Base-by-base conservation (phyloP, 129 eudicot species). In the Scalesia atractyloides region DNA sequence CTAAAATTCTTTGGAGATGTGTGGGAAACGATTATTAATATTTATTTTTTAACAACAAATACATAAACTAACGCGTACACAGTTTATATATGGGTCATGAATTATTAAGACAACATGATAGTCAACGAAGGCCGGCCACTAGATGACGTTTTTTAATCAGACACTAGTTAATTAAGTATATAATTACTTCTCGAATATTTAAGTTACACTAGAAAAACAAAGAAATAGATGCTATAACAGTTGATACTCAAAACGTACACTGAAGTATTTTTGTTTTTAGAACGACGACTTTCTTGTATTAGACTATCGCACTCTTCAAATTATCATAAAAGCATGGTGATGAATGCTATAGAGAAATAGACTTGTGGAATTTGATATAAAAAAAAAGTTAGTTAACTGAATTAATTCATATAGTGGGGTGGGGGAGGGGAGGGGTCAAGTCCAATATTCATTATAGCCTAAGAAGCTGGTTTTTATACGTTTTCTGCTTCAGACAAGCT, bases 401-500 rank as follows among this genome's bases (percentile, higher is more conserved):
- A 68, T 68, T 68, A 60, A 24, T 39, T 48, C 48, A 48, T 69
- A 51, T 51, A 26, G 50, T 77, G 65, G 81, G 66, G 74, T 6
- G 56, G 16, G 81, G 66, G 74, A 2, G 56, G 16, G 17, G 56
- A 17, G 56, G 18, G 66, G 66, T 60, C 65, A 46, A 11, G 59
- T 63, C 67, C 24, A 70, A 77, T 10, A 14, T 63, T 50, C 63
- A 69, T 50, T 22, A 61, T 18, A 17, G 26, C 64, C 60, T 19
- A 57, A 49, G 26, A 69, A 60, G 16, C 9, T 9, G 70, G 36
- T 61, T 51, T 46, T 58, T 15, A 46, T 56, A 67, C 53, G 37
- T 76, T 68, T 77, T 77, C 82, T 30, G 72, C 76, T 70, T 62
- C 72, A 17, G 76, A 77, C 82, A 70, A 77, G 64, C 64, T 36